phyloP scores from a whole-genome alignment of 2,329 filamentous ascomycete species.

The Talaromyces sp. region DNA sequence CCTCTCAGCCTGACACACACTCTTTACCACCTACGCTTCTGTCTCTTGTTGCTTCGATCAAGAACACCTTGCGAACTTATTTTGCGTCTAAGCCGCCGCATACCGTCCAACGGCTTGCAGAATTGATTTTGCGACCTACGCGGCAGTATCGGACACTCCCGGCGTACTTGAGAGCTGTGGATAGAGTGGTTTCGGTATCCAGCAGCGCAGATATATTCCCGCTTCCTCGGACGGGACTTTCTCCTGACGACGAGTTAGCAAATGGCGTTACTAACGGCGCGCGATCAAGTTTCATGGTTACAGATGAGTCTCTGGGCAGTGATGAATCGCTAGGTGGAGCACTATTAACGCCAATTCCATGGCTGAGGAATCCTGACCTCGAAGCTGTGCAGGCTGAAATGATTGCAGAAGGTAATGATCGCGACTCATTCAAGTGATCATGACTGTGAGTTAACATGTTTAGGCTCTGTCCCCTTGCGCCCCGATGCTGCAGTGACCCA shows the following conservation, averaged over 20 bases:
- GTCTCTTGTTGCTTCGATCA: slow-evolving; percentile 59
- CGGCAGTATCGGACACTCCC: slow-evolving; percentile 77
- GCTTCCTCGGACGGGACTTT: slow-evolving; percentile 47
- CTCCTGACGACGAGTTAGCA: slow-evolving; percentile 22
- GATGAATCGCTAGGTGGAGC: slow-evolving; percentile 90
- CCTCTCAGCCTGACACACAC: slow-evolving; percentile 45
- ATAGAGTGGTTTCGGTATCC: slow-evolving; percentile 86
- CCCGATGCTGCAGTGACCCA: slow-evolving; percentile 62
- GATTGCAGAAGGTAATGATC: slow-evolving; percentile 19
- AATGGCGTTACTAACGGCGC: slow-evolving; percentile 56
- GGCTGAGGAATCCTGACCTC: slow-evolving; percentile 56
- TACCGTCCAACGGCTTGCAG: slow-evolving; percentile 85
- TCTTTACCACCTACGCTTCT: slow-evolving; percentile 62
- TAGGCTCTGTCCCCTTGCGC: slow-evolving; percentile 35
- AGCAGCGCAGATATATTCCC: slow-evolving; percentile 78
- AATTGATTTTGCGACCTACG: slow-evolving; percentile 73
- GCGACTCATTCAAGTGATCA: not conserved
- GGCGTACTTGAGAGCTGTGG: slow-evolving; percentile 83
- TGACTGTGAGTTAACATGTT: slow-evolving; percentile 4
- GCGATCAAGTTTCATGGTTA: slow-evolving; percentile 34
- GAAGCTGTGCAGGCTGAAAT: slow-evolving; percentile 24
- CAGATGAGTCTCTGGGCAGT: slow-evolving; percentile 58
- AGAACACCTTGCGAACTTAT: slow-evolving; percentile 56
- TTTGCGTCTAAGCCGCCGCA: slow-evolving; percentile 79
- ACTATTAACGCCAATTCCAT: slow-evolving; percentile 87